phyloP scores from a whole-genome alignment of 768 basidiomycete genomes.

The Amanita muscaria region DNA sequence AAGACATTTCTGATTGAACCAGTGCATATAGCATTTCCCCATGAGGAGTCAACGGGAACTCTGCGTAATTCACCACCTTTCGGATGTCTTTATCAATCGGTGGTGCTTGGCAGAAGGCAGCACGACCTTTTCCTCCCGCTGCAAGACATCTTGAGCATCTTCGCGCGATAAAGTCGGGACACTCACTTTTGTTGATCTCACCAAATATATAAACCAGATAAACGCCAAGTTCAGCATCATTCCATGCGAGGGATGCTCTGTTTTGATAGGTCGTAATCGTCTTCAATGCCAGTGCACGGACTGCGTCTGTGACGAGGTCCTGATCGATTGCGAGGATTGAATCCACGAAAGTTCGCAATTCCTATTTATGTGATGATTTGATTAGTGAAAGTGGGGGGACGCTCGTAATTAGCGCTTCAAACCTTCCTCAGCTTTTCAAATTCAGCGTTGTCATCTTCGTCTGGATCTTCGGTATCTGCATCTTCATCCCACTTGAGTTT shows the following conservation, averaged over 20 bases:
- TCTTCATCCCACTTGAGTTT: constrained; percentile 91
- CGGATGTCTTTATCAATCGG: constrained; percentile 58
- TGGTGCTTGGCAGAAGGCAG: constrained; percentile 78
- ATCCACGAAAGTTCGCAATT: constrained; percentile 80
- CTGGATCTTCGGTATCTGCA: constrained; percentile 71
- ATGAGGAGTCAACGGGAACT: constrained; percentile 79
- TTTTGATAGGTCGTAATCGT: constrained; percentile 67
- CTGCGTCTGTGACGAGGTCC: constrained; percentile 70
- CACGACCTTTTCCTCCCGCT: constrained; percentile 75
- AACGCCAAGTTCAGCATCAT: constrained; percentile 88
- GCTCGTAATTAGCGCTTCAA: constrained; percentile 12
- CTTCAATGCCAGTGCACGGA: constrained; percentile 62
- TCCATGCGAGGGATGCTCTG: constrained; percentile 70
- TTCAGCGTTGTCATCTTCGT: constrained; percentile 78
- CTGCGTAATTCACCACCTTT: constrained; percentile 62
- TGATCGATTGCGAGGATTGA: constrained; percentile 80
- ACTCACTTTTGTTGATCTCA: constrained; percentile 81
- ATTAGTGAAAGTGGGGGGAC: constrained; percentile 9
- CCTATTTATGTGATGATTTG: constrained; percentile 36
- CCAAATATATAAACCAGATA: constrained; percentile 92
- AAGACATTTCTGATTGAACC: constrained; percentile 72
- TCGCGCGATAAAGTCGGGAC: neutral
- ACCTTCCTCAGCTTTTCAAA: constrained; percentile 87
- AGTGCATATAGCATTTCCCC: constrained; percentile 86
- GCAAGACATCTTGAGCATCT: constrained; percentile 5